A percentile compares a stretch with the other conserved stretches of the same genome.
These are phyloP conservation scores for Blastocystis sp. DNA, from an alignment of 352 stramenopile species.

Conservation along the genomic window DNA sequence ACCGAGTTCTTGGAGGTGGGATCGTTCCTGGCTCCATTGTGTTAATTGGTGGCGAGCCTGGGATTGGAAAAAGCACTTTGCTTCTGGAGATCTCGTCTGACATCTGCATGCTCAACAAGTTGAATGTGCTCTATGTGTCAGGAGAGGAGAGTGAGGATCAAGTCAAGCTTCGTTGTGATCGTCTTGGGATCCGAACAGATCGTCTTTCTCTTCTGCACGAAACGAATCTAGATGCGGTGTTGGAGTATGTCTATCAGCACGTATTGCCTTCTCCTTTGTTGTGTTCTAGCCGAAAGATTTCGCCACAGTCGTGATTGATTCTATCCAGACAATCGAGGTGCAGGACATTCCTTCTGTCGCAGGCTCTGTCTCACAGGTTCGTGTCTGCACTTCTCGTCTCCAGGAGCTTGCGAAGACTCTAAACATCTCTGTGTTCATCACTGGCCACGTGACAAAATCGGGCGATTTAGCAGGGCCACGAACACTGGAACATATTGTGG, in stretches of 20 bases:
- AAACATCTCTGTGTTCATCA: slow-evolving; percentile 46
- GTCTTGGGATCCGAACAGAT: slow-evolving; percentile 1
- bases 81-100: slow-evolving; percentile 13
- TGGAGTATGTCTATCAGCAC: neutral
- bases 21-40: slow-evolving; percentile 46
- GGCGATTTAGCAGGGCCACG: slow-evolving; percentile 50
- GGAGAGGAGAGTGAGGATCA: slow-evolving; percentile 58
- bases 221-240: slow-evolving; percentile 42
- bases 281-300: neutral
- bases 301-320: slow-evolving; percentile 20
- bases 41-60: slow-evolving; percentile 47
- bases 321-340: slow-evolving; percentile 43
- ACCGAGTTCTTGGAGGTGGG: slow-evolving; percentile 56
- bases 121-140: slow-evolving; percentile 46
- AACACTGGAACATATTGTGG: slow-evolving; percentile 53
- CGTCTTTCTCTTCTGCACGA: slow-evolving; percentile 31
- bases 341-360: neutral
- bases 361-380: slow-evolving; percentile 12
- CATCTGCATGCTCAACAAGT: neutral
- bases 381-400: slow-evolving; percentile 25
- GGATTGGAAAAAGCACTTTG: slow-evolving; percentile 55
- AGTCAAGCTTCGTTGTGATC: slow-evolving; percentile 54
- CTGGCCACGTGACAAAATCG: slow-evolving; percentile 55
- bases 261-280: neutral
- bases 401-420: slow-evolving; percentile 49